Evolutionary conservation across 75 land plant genomes (phyloP).

Genomic region (Isoetes taiwanensis): DNA sequence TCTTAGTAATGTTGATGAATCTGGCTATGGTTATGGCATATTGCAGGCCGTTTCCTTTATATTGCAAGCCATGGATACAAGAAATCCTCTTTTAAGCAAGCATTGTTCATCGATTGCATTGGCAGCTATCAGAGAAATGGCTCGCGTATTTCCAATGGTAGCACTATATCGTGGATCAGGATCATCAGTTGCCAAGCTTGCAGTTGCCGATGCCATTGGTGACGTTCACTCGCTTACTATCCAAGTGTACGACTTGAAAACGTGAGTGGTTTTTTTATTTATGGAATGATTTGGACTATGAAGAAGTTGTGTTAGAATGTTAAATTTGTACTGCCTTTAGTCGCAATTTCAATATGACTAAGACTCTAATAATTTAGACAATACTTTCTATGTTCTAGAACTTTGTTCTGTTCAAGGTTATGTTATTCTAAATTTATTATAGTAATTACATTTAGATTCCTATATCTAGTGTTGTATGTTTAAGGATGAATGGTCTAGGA

Average conservation of each 20-base stretch:
- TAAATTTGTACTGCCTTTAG: too few species aligned
- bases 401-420: too few species aligned
- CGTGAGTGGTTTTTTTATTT: conserved; percentile 24
- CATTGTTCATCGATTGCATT: conserved; percentile 52
- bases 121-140: conserved; percentile 58
- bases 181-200: conserved; percentile 32
- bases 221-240: conserved; percentile 48
- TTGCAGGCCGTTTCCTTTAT: conserved; percentile 59
- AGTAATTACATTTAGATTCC: too few species aligned
- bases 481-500: too few species aligned
- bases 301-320: too few species aligned
- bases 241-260: conserved; percentile 67
- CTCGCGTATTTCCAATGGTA: conserved; percentile 73
- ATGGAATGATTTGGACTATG: too few species aligned
- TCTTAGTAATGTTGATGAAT: background rate
- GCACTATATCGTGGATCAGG: conserved; percentile 41
- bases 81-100: conserved; percentile 55
- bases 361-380: too few species aligned
- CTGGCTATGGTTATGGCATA: background rate
- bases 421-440: too few species aligned
- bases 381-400: too few species aligned
- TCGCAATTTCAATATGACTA: too few species aligned
- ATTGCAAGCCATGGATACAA: conserved; percentile 62
- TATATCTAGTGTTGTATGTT: too few species aligned
- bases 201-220: conserved; percentile 79